A percentile compares a stretch with the other conserved stretches of the same genome.
These are phyloP conservation scores for Madurella fahalii DNA, from an alignment of 2,329 filamentous ascomycete genomes.

Conservation along the genomic window DNA sequence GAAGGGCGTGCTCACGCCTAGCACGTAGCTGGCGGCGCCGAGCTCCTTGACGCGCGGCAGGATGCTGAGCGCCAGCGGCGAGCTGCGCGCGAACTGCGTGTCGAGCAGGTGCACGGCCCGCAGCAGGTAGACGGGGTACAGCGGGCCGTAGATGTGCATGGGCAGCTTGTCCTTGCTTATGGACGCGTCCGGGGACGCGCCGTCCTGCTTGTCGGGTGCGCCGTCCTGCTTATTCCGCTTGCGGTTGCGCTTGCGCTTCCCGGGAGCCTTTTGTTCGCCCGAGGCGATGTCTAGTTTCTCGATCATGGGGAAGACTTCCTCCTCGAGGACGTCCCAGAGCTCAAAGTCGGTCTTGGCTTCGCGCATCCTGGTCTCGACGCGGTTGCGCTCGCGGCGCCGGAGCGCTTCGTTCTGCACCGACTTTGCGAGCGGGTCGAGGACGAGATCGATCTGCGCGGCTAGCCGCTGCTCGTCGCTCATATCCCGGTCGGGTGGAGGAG, in stretches of 20 bases:
- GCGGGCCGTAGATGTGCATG: slow-evolving; percentile 57
- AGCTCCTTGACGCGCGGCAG: slow-evolving; percentile 64
- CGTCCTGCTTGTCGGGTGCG: background rate
- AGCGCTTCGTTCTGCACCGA: slow-evolving; percentile 38
- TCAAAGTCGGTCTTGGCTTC: slow-evolving; percentile 56
- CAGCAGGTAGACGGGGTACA: slow-evolving; percentile 61
- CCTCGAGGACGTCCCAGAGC: slow-evolving; percentile 64
- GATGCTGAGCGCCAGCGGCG: slow-evolving; percentile 55
- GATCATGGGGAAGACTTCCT: slow-evolving; percentile 61
- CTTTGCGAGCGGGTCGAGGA: slow-evolving; percentile 24
- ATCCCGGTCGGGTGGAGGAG: slow-evolving; percentile 17
- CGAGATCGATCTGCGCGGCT: slow-evolving; percentile 13
- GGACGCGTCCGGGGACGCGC: background rate
- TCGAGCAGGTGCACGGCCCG: slow-evolving; percentile 55
- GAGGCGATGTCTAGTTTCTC: slow-evolving; percentile 50
- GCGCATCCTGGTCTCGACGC: slow-evolving; percentile 53
- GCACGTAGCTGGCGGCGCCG: slow-evolving; percentile 65
- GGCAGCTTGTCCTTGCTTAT: slow-evolving; percentile 32
- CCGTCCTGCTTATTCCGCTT: background rate
- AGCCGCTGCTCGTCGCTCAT: slow-evolving; percentile 22
- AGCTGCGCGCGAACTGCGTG: slow-evolving; percentile 52
- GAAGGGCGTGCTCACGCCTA: slow-evolving; percentile 65
- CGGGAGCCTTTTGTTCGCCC: slow-evolving; percentile 4
- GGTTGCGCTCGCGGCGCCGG: slow-evolving; percentile 43
- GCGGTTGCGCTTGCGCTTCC: slow-evolving; percentile 2